A percentile compares a stretch with the other conserved stretches of the same genome.
These are phyloP conservation scores for Teunomyces barrocoloradensis DNA, from an alignment of 805 yeast genomes.

Conservation along the genomic window DNA sequence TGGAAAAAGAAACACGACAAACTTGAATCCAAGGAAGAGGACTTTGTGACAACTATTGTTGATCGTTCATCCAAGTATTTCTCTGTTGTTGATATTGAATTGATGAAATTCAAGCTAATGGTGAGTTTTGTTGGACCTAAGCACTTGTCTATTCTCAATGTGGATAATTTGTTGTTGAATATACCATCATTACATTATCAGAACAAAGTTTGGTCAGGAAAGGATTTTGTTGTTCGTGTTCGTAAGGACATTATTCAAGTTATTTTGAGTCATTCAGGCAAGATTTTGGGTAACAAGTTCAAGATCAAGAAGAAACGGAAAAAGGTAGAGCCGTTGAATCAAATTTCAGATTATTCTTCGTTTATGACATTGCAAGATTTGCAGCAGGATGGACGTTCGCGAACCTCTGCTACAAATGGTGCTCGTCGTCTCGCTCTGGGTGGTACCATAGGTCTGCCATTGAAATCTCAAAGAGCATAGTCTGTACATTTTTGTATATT, in stretches of 20 bases:
- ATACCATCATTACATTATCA: slow-evolving; percentile 60
- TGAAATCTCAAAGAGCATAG: neutral
- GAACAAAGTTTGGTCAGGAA: slow-evolving; percentile 68
- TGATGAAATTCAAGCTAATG: slow-evolving; percentile 41
- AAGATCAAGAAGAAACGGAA: slow-evolving; percentile 34
- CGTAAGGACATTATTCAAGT: slow-evolving; percentile 62
- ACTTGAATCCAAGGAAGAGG: slow-evolving; percentile 14
- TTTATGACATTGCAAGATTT: slow-evolving; percentile 40
- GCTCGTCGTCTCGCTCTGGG: neutral
- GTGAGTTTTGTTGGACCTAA: slow-evolving; percentile 80
- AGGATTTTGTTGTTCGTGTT: slow-evolving; percentile 62
- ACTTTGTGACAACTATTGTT: slow-evolving; percentile 41
- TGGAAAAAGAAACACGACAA: slow-evolving; percentile 4
- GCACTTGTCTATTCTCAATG: slow-evolving; percentile 65
- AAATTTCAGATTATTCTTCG: slow-evolving; percentile 36
- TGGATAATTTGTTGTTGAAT: slow-evolving; percentile 65
- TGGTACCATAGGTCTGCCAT: neutral
- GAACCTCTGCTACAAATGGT: slow-evolving; percentile 14
- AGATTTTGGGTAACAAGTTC: slow-evolving; percentile 75
- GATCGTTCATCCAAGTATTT: slow-evolving; percentile 42
- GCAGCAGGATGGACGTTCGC: slow-evolving; percentile 27
- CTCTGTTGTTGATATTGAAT: slow-evolving; percentile 35
- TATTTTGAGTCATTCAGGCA: slow-evolving; percentile 66
- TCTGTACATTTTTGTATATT: neutral
- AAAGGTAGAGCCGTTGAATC: slow-evolving; percentile 34